Evolutionary conservation across 2,329 filamentous ascomycete species (phyloP).

Genomic region (Diaporthe vexans): DNA sequence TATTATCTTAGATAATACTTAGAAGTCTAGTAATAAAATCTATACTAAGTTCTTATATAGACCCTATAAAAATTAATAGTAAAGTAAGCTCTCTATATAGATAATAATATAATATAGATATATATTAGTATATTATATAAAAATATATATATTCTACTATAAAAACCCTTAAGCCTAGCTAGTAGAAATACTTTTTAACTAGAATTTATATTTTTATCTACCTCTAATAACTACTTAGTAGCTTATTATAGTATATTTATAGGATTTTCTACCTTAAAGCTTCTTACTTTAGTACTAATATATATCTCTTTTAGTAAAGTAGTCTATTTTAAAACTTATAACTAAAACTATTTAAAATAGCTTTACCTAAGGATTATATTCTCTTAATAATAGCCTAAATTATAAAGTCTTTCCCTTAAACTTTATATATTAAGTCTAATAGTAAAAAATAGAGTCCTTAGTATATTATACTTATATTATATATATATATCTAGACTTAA

Average conservation of each 20-base stretch:
- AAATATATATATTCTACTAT: background rate
- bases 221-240: background rate
- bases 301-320: background rate
- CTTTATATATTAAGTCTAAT: no score
- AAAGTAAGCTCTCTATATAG: background rate
- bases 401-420: no score
- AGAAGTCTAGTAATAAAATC: background rate
- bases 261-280: background rate
- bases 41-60: background rate
- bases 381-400: no score
- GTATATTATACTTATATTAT: no score
- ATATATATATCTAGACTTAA: no score
- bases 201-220: background rate
- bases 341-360: no score
- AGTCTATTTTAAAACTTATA: no score
- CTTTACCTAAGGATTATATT: no score
- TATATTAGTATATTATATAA: conserved; percentile 10
- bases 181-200: background rate
- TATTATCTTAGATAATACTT: background rate
- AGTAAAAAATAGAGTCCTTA: no score
- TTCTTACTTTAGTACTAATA: background rate
- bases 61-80: background rate
- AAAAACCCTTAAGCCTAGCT: background rate
- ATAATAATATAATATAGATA: background rate
- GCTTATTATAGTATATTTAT: background rate